A percentile compares a stretch with the other conserved stretches of the same genome.
phyloP scores from a whole-genome alignment of 768 basidiomycete species.

The Hypholoma sublateritium region DNA sequence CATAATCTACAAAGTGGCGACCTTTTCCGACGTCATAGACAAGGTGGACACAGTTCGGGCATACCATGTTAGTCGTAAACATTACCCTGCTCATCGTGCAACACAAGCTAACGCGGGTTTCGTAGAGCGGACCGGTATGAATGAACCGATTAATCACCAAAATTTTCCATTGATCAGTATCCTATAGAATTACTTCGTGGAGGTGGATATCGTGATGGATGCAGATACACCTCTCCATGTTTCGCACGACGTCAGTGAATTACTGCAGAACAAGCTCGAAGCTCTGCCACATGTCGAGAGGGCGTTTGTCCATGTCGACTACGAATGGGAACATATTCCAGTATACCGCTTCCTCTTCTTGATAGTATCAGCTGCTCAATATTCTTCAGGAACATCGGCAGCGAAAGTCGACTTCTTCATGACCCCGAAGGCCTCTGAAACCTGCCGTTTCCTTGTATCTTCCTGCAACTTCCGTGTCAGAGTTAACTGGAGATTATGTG shows the following conservation, averaged over 20 bases:
- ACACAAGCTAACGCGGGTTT: conserved; percentile 4
- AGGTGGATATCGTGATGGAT: conserved; percentile 93
- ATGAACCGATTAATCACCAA: background rate
- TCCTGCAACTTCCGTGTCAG: too few species aligned
- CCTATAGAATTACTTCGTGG: conserved; percentile 82
- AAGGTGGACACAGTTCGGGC: conserved; percentile 91
- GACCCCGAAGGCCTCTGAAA: too few species aligned
- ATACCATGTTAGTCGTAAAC: conserved; percentile 73
- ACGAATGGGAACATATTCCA: conserved; percentile 53
- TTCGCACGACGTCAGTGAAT: conserved; percentile 83
- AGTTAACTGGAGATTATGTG: too few species aligned
- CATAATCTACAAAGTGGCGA: conserved; percentile 89
- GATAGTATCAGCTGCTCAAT: too few species aligned
- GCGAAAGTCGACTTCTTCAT: too few species aligned
- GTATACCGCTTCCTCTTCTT: too few species aligned
- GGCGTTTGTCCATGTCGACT: conserved; percentile 94
- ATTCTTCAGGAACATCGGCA: too few species aligned
- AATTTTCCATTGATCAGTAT: background rate
- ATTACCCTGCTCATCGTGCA: background rate
- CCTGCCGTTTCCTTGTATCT: too few species aligned
- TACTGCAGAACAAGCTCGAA: conserved; percentile 89
- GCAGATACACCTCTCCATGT: conserved; percentile 86
- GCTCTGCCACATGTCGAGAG: conserved; percentile 85
- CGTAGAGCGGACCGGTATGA: conserved; percentile 68
- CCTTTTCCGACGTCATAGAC: conserved; percentile 83